Conservation (phyloP, 805 yeast species). For the Pichia eremophila region DNA sequence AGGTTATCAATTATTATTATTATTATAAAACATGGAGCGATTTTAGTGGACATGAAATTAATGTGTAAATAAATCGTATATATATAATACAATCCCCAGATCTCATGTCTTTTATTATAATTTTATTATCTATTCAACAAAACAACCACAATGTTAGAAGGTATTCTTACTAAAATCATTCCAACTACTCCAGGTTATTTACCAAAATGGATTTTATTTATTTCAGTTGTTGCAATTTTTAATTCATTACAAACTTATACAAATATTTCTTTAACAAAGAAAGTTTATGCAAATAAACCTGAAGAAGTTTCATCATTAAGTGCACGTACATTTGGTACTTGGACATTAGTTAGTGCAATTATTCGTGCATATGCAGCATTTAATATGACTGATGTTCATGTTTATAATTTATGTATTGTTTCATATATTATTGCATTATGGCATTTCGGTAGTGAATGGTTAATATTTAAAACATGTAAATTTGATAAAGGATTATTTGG, state of each 20-base stretch:
- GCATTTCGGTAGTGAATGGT: constrained; percentile 82
- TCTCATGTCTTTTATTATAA: no score
- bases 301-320: constrained; percentile 51
- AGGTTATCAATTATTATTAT: no score
- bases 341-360: constrained; percentile 84
- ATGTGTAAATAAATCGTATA: no score
- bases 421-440: constrained; percentile 74
- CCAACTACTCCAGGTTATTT: constrained; percentile 46
- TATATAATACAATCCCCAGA: no score
- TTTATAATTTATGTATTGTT: constrained; percentile 70
- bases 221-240: constrained; percentile 83
- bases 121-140: no score
- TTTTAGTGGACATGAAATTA: no score
- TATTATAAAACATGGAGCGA: no score
- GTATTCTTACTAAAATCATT: constrained; percentile 18
- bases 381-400: constrained; percentile 54
- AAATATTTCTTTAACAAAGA: constrained; percentile 60
- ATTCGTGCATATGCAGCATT: constrained; percentile 85
- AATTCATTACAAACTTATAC: constrained; percentile 82
- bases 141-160: constrained; percentile 4
- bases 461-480: constrained; percentile 67
- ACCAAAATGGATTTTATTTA: constrained; percentile 72
- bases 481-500: constrained; percentile 85
- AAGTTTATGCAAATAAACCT: constrained; percentile 66
- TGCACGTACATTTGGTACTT: constrained; percentile 97